Evolutionary conservation across 148 eudicot genomes (phyloP), one percentile per base, ranked within the genome.

Genomic region (Vaccinium macrocarpon): DNA sequence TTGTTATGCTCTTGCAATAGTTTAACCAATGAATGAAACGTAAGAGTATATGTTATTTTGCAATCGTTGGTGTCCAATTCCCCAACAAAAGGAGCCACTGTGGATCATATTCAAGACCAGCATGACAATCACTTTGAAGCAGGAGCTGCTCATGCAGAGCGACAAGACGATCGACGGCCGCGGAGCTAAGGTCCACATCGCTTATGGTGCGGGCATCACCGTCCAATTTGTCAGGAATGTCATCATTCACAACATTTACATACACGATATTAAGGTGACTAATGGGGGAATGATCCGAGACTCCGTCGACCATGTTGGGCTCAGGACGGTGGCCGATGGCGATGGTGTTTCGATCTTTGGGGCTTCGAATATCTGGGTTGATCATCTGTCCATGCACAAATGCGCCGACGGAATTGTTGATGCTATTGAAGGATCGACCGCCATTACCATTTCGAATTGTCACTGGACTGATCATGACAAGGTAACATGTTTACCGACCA

Each of bases 101-200:
- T 92, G 94, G 94, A 92, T 92, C 61, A 53, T 89, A 1, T 92
- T 92, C 84, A 84, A 90, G 1, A 35, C 55, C 2, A 90, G 88
- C 70, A 92, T 92, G 94, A 84, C 88, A 4, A 91, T 92, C 85
- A 91, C 86, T 84, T 89, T 92, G 52, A 84, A 84, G 21, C 84
- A 92, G 79, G 93, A 90, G 90, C 91, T 92, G 3, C 89, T 92
- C 9, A 53, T 90, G 29, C 89, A 79, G 74, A 83, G 86, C 70
- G 86, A 52, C 84, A 92, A 92, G 79, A 92, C 94, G 9, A 85
- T 92, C 52, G 94, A 92, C 66, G 94, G 94, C 14, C 84, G 94
- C 2, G 93, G 94, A 1, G 93, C 91, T 2, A 83, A 87, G 29
- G 91, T 92, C 5, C 90, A 88, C 61, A 78, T 92, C 35, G 87